Conservation (phyloP, 176 grass and related monocot species). For the Cenchrus purpureus region DNA sequence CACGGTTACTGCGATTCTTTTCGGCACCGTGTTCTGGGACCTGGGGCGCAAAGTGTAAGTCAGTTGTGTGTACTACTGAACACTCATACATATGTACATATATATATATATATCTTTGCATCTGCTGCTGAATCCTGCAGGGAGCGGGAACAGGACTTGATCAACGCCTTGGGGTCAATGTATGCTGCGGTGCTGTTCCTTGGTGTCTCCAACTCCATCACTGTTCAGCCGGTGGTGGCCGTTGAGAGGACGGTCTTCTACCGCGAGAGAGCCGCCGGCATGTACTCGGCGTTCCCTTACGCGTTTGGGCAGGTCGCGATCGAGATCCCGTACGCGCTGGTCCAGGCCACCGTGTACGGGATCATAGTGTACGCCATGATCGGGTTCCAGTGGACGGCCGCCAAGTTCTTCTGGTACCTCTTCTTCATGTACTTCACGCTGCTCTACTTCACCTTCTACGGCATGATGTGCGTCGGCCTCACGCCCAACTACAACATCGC, state of each 20-base stretch:
- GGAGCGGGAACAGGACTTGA: background rate
- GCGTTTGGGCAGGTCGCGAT: background rate
- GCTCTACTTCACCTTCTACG: conserved; percentile 10
- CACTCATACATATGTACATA: too few relatives aligned
- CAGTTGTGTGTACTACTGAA: too few relatives aligned
- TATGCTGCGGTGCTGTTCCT: background rate
- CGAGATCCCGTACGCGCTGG: conserved; percentile 5
- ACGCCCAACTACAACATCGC: background rate
- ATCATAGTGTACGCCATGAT: conserved; percentile 16
- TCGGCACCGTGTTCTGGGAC: background rate
- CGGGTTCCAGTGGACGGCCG: conserved; percentile 11
- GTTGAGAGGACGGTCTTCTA: background rate
- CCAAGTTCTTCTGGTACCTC: conserved; percentile 21
- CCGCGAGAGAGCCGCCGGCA: conserved; percentile 4
- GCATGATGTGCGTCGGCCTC: background rate
- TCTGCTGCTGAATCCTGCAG: background rate
- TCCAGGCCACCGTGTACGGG: background rate
- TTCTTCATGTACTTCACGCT: conserved; percentile 8
- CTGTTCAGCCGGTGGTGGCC: conserved; percentile 16
- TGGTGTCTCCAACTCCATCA: background rate
- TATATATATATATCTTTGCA: background rate
- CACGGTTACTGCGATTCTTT: background rate
- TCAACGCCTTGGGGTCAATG: background rate
- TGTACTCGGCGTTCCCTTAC: conserved; percentile 9
- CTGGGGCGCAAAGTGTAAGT: background rate